Base-by-base conservation (phyloP, 495 filamentous ascomycete genomes). In the Trichoderma asperelloides region DNA sequence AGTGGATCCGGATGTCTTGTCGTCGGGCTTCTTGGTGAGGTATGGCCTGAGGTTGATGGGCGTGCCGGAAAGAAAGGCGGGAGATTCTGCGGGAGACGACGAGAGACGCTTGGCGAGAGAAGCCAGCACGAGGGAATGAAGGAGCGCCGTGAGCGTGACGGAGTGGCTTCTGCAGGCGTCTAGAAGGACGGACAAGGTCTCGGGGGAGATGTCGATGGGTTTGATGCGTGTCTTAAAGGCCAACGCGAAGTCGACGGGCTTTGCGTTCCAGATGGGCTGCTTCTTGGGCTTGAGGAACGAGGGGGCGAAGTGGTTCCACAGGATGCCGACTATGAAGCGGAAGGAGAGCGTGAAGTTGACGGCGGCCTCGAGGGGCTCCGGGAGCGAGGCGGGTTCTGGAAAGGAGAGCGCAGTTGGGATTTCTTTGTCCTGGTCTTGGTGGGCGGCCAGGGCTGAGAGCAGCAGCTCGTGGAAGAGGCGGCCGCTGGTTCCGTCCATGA, bases 61-160 rank as follows among this genome's bases (percentile, higher is more conserved):
- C 2, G 77, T 78, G 7, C 65, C 64, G 23, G 71, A 68, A 13
- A 57, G 33, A 43, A 80, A 75, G 2, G 71, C 69, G 8, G 60
- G 62, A 3, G 75, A 73, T 12, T 68, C 40, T n/a, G 66, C 62
- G 4, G 67, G 21, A 25, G 55, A 27, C 2, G 70, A 27, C 2
- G 70, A 66, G 12, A 74, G 23, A 18, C 70, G 71, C 3, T 49
- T 45, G 5, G 75, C 70, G 23, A 78, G 66, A 27, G 70, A 73
- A 6, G 66, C 66, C 21, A 74, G 57, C 2, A 70, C 65, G 13
- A 79, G 71, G 1, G 70, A 69, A 37, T 79, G 72, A 9, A 78
- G 33, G 4, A 79, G 68, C 13, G 76, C 72, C 9, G 77, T 78
- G 2, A 78, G 65, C 4, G 76, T 80, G 9, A 74, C 74, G 9